Base-by-base conservation (phyloP, 345 rosid genomes). In the Sisymbrium altissimum region DNA sequence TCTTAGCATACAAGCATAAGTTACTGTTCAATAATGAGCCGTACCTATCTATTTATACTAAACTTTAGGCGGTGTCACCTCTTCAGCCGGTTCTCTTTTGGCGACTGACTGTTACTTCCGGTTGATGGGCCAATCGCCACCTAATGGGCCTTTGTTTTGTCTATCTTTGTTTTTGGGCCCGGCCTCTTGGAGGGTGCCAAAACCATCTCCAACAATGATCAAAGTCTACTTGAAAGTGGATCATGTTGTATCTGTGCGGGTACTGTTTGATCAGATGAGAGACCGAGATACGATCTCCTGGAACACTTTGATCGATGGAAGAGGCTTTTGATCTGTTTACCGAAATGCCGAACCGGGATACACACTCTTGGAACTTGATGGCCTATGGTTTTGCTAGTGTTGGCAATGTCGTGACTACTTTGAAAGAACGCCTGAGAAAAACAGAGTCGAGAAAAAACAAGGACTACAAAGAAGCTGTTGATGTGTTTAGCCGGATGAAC, bases 181-280 rank as follows among this genome's bases (percentile, higher is more conserved):
- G n/a, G n/a, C n/a, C n/a, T n/a, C n/a, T n/a, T n/a, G n/a, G n/a
- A n/a, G n/a, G n/a, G n/a, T n/a, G n/a, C n/a, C n/a, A n/a, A n/a
- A n/a, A n/a, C n/a, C n/a, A n/a, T n/a, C 68, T 82, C 90, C 0
- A 90, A n/a, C n/a, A n/a, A n/a, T 90, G 92, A 84, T 88, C 53
- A 88, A 87, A 88, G 81, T 87, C 18, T 88, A 85, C 43, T 82
- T 84, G 45, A 90, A 83, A 72, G 90, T 83, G 5, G 86, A 88
- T 38, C 84, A 88, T 66, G 64, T 83, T 11, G 59, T 70, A 21
- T 79, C 89, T 64, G 94, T 94, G 0, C 79, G 90, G 69, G 68
- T 81, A 69, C 73, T 90, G 40, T 90, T 87, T 58, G 90, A 82
- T 68, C 80, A 82, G 66, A 88, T 87, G 90, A 63, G 25, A 36